phyloP scores from a whole-genome alignment of 2,329 filamentous ascomycete genomes.

The Trichoderma sp. region DNA sequence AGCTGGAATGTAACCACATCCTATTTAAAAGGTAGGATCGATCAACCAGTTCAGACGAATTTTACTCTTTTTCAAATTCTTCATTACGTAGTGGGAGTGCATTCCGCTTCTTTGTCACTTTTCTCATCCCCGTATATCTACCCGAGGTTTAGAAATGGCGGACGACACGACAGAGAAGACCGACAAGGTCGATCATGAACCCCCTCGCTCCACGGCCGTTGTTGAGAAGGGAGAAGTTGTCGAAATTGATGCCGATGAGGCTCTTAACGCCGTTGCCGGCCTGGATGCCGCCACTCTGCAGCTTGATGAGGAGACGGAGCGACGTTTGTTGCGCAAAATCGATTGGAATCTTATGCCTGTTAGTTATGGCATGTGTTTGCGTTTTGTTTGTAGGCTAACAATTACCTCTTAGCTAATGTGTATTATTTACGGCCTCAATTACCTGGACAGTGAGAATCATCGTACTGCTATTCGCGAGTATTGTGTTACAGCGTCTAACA shows the following conservation, averaged over 20 bases:
- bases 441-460: conserved; percentile 23
- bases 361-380: neutral
- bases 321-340: conserved; percentile 27
- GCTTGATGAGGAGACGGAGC: conserved; percentile 25
- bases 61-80: neutral
- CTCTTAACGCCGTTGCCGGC: conserved; percentile 24
- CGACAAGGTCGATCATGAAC: neutral
- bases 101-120: neutral
- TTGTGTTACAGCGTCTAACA: neutral
- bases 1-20: conserved; percentile 9
- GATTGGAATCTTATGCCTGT: conserved; percentile 29
- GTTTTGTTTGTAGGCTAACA: neutral
- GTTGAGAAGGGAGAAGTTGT: conserved; percentile 14
- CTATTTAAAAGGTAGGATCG: neutral
- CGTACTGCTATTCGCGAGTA: neutral
- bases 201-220: neutral
- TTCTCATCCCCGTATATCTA: neutral
- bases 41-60: neutral
- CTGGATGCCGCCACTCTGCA: neutral
- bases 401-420: conserved; percentile 16
- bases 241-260: conserved; percentile 27
- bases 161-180: conserved; percentile 1
- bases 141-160: neutral
- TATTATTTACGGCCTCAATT: conserved; percentile 28
- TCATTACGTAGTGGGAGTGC: neutral